Evolutionary conservation across 1,284 basidiomycete species (phyloP).

Genomic region (Rhodotorula sp.): DNA sequence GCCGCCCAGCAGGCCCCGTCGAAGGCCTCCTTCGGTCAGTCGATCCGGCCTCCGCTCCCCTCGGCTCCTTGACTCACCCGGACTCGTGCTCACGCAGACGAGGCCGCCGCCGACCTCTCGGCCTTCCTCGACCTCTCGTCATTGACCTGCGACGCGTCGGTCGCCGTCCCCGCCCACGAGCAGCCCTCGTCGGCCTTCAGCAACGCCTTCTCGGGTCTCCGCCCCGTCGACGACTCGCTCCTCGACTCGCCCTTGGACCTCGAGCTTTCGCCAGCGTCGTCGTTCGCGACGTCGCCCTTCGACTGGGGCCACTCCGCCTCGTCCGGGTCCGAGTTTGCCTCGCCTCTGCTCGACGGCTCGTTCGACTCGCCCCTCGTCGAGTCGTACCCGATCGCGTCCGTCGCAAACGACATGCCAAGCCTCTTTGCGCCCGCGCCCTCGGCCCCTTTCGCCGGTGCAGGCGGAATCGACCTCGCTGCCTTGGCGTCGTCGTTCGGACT

Average conservation of each 20-base stretch:
- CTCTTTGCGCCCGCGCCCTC: constrained; percentile 9
- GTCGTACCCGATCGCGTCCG: not conserved
- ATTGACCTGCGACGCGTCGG: constrained; percentile 9
- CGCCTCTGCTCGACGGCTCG: constrained; percentile 5
- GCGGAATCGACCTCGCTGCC: not conserved
- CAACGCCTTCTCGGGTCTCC: constrained; percentile 24
- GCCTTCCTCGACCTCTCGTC: constrained; percentile 39
- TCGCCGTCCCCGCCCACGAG: constrained; percentile 4
- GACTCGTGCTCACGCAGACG: constrained; percentile 1
- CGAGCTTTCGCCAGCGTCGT: constrained; percentile 32
- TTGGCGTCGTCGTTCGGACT: constrained; percentile 2
- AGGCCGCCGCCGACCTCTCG: constrained; percentile 28
- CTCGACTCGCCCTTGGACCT: constrained; percentile 40
- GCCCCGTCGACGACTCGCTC: constrained; percentile 34
- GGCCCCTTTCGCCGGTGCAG: not conserved
- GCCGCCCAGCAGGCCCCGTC: constrained; percentile 3
- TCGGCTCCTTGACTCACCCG: not conserved
- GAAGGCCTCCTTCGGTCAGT: constrained; percentile 20
- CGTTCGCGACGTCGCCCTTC: constrained; percentile 8
- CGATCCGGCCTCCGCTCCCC: not conserved
- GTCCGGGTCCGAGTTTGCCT: constrained; percentile 24
- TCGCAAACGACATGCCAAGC: constrained; percentile 7
- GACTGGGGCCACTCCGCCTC: not conserved
- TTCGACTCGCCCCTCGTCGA: constrained; percentile 14
- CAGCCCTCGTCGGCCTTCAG: constrained; percentile 5